These are phyloP conservation scores for Curvularia hawaiiensis DNA, from an alignment of 2,329 filamentous ascomycete species.

Conservation along the genomic window DNA sequence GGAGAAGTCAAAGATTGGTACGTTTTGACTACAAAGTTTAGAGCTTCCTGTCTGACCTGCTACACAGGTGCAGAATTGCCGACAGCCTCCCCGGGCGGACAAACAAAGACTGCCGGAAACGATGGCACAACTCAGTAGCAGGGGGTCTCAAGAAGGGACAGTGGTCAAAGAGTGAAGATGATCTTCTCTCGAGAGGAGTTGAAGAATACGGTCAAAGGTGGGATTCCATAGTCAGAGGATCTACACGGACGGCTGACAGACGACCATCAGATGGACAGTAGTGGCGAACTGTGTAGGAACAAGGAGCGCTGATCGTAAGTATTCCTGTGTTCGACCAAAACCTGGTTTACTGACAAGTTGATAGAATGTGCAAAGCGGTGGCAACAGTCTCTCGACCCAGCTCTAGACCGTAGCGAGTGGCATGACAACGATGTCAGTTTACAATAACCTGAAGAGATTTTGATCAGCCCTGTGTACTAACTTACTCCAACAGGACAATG, in stretches of 20 bases:
- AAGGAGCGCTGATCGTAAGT: conserved; percentile 50
- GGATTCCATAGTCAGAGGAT: background rate
- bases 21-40: background rate
- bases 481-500: conserved; percentile 27
- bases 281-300: conserved; percentile 48
- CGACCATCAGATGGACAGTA: conserved; percentile 48
- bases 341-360: background rate
- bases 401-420: conserved; percentile 49
- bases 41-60: conserved; percentile 5
- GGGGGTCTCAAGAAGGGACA: conserved; percentile 50
- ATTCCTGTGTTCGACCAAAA: background rate
- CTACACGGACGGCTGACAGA: background rate
- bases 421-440: conserved; percentile 41
- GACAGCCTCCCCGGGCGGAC: conserved; percentile 46
- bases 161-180: conserved; percentile 48
- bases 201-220: conserved; percentile 47
- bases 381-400: conserved; percentile 52
- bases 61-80: conserved; percentile 45
- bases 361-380: conserved; percentile 56
- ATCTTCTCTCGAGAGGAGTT: conserved; percentile 41
- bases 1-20: conserved; percentile 40
- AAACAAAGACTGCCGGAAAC: conserved; percentile 54
- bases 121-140: conserved; percentile 50
- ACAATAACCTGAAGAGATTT: background rate
- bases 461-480: background rate